A percentile compares a stretch with the other conserved stretches of the same genome.
phyloP scores from a whole-genome alignment of 164 flowering plant species.

The Tinospora cordifolia region DNA sequence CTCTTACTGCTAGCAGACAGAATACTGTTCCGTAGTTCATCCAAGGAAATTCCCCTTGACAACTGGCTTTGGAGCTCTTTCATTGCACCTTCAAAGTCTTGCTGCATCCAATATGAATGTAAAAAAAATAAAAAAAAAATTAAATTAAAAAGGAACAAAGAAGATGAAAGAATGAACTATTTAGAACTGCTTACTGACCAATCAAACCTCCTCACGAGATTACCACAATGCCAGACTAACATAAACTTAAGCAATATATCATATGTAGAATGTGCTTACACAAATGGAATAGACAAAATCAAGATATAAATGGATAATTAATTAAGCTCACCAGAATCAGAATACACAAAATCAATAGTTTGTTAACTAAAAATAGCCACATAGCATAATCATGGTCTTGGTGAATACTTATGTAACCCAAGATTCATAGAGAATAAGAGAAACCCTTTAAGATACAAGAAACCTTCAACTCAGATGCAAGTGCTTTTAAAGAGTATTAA shows the following conservation, averaged over 20 bases:
- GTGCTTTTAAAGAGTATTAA: no score
- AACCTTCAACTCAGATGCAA: neutral
- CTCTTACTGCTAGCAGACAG: slow-evolving; percentile 9
- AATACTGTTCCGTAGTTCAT: slow-evolving; percentile 19
- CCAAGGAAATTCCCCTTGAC: slow-evolving; percentile 28
- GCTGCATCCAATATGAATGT: slow-evolving; percentile 20
- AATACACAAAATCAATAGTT: neutral
- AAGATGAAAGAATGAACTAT: neutral
- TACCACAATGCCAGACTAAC: no score
- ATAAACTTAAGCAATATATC: no score
- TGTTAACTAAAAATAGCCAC: neutral
- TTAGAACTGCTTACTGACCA: no score
- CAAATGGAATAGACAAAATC: neutral
- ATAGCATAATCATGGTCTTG: slow-evolving; percentile 1
- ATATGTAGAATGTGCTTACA: no score
- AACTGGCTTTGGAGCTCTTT: slow-evolving; percentile 32
- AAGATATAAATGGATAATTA: neutral
- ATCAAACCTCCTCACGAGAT: no score
- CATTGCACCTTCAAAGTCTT: slow-evolving; percentile 32
- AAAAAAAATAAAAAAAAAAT: neutral
- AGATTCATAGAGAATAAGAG: neutral
- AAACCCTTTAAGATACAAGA: neutral
- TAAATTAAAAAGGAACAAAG: no score
- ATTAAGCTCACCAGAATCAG: neutral
- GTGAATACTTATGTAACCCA: neutral